phyloP scores from a whole-genome alignment of 768 basidiomycete species.

The Termitomyces sp. region DNA sequence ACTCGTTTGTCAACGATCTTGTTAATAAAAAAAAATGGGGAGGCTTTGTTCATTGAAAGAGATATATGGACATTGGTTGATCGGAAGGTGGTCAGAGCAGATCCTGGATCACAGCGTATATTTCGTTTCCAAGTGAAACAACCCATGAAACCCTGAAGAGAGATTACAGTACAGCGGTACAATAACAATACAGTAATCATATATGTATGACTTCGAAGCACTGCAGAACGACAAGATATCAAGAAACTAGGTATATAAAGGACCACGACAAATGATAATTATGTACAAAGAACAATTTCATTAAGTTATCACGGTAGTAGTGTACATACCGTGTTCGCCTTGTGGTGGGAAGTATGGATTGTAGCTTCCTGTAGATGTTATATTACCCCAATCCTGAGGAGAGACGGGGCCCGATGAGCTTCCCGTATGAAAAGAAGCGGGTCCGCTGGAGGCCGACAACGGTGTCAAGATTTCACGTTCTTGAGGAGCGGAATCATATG shows the following conservation, averaged over 20 bases:
- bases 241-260: constrained; percentile 9
- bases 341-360: constrained; percentile 66
- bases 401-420: constrained; percentile 40
- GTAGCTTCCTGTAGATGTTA: constrained; percentile 45
- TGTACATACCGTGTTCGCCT: constrained; percentile 49
- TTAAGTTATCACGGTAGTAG: constrained; percentile 54
- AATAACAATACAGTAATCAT: constrained; percentile 9
- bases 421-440: constrained; percentile 38
- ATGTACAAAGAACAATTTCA: constrained; percentile 5
- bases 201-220: constrained; percentile 8
- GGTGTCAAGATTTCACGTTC: constrained; percentile 61
- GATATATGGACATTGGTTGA: constrained; percentile 56
- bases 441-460: constrained; percentile 45
- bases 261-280: not conserved
- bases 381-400: constrained; percentile 58
- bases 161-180: constrained; percentile 17
- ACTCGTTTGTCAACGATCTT: constrained; percentile 74
- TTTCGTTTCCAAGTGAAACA: constrained; percentile 40
- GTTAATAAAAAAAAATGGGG: constrained; percentile 54
- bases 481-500: constrained; percentile 55
- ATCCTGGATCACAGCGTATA: constrained; percentile 39
- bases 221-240: constrained; percentile 10
- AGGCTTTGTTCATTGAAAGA: constrained; percentile 64
- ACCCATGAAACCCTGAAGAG: constrained; percentile 8
- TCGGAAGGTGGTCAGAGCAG: constrained; percentile 32